These are phyloP conservation scores for Solanum sparsipilum DNA, from an alignment of 257 asterid species.

Conservation along the genomic window DNA sequence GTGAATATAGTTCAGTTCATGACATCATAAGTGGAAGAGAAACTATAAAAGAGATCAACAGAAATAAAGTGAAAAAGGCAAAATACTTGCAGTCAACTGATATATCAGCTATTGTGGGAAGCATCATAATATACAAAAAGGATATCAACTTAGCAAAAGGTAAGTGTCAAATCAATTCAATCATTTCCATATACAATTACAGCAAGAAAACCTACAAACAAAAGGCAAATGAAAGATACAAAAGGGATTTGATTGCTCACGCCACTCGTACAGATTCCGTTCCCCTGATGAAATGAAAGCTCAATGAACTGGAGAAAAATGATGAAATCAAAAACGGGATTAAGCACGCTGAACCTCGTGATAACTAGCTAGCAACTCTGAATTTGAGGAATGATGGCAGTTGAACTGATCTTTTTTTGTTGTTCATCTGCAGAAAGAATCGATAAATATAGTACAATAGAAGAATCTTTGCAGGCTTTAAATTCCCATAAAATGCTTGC, in stretches of 20 bases:
- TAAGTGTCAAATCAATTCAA: background rate
- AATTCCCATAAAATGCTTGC: constrained; percentile 8
- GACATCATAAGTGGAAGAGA: too few species aligned
- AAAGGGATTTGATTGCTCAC: background rate
- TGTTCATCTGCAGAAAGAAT: constrained; percentile 37
- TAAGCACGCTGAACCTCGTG: constrained; percentile 5
- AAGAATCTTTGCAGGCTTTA: constrained; percentile 14
- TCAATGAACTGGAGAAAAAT: background rate
- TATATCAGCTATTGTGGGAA: background rate
- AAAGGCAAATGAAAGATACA: background rate
- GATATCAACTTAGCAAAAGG: background rate
- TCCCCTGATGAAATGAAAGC: background rate
- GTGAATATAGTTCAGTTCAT: too few species aligned
- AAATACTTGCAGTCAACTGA: background rate
- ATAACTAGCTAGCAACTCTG: constrained; percentile 10
- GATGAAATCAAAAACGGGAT: background rate
- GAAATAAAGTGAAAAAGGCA: background rate
- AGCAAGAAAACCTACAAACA: background rate
- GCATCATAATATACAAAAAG: background rate
- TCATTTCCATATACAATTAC: background rate
- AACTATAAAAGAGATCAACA: too few species aligned
- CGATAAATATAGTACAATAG: constrained; percentile 19
- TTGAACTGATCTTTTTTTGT: constrained; percentile 7
- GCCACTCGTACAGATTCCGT: background rate
- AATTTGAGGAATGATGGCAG: constrained; percentile 9